phyloP scores from a whole-genome alignment of 179 eudicot genomes.

The Beta corolliflora region DNA sequence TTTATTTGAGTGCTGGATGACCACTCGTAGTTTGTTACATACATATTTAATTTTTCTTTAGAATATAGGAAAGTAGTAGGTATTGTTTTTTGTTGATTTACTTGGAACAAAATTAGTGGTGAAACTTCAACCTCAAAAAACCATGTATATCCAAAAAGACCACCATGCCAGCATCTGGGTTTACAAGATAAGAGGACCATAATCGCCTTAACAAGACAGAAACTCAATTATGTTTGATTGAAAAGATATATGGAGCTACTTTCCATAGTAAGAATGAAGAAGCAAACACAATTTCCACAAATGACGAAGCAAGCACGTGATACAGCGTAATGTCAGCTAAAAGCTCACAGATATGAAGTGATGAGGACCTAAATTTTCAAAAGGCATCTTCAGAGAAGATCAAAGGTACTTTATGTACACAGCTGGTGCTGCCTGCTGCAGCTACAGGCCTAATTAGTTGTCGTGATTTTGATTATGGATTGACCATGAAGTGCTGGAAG shows the following conservation, averaged over 20 bases:
- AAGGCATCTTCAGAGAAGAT: conserved; percentile 31
- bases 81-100: too few relatives aligned
- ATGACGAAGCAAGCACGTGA: conserved; percentile 16
- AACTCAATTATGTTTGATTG: conserved; percentile 15
- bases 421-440: conserved; percentile 14
- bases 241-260: conserved; percentile 10
- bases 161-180: not conserved
- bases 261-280: conserved; percentile 13
- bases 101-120: not conserved
- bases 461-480: conserved; percentile 66
- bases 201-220: conserved; percentile 10
- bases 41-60: too few relatives aligned
- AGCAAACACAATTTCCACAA: conserved; percentile 8
- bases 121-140: not conserved
- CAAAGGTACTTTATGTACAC: conserved; percentile 24
- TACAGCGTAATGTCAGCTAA: conserved; percentile 15
- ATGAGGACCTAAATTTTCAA: conserved; percentile 25
- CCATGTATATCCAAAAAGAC: not conserved
- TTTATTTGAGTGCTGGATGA: too few relatives aligned
- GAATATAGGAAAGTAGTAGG: too few relatives aligned
- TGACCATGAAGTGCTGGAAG: conserved; percentile 75
- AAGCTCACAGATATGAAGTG: conserved; percentile 19
- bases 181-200: not conserved
- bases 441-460: conserved; percentile 26
- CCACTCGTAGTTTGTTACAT: too few relatives aligned